Conservation (phyloP, 2,329 filamentous ascomycete species). For the Paracamarosporium sp. region DNA sequence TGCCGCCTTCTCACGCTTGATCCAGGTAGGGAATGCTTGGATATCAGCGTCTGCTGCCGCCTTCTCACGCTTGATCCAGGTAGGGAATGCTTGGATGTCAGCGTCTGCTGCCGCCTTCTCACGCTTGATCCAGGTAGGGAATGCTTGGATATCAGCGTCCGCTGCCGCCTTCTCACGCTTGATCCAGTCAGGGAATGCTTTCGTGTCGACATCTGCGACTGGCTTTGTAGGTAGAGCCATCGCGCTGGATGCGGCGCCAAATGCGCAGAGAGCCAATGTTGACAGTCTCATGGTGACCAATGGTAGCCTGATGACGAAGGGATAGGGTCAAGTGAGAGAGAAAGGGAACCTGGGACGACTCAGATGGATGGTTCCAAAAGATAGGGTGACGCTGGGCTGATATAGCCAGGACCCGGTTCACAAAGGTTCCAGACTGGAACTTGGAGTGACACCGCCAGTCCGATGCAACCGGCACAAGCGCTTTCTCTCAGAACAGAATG, state of each 20-base stretch:
- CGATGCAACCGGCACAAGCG: too few relatives aligned
- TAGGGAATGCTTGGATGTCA: neutral
- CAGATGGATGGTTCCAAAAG: too few relatives aligned
- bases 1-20: neutral
- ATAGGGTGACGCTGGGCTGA: too few relatives aligned
- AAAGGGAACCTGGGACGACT: too few relatives aligned
- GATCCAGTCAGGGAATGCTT: neutral
- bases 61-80: neutral
- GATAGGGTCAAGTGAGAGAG: too few relatives aligned
- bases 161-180: neutral
- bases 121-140: neutral
- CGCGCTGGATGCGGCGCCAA: neutral
- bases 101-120: neutral
- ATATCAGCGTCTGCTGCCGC: neutral
- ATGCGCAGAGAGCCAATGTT: neutral
- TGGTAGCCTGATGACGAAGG: neutral
- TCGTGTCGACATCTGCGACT: neutral
- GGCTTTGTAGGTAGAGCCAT: neutral
- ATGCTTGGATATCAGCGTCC: neutral
- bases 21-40: neutral
- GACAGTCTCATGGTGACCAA: neutral
- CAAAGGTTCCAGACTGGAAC: too few relatives aligned
- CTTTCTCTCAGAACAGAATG: too few relatives aligned
- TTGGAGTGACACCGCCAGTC: too few relatives aligned
- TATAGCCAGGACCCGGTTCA: too few relatives aligned